Evolutionary conservation across 1,284 basidiomycete species (phyloP).

Genomic region (Fomitopsis betulina): DNA sequence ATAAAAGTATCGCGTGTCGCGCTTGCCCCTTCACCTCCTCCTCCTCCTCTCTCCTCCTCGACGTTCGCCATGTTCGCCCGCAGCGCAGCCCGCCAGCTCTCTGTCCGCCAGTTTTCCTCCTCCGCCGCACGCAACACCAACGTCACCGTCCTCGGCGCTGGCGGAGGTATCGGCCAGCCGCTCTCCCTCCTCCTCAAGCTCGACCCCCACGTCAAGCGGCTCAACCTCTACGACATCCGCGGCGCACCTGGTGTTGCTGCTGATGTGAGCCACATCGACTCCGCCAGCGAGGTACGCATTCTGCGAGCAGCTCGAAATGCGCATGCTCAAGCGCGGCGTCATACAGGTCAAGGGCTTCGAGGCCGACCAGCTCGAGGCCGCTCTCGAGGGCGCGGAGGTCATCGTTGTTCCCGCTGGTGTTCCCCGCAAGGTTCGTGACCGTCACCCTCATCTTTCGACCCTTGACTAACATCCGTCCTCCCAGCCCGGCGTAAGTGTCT

Average conservation of each 20-base stretch:
- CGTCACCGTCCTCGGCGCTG: slow-evolving; percentile 89
- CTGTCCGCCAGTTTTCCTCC: slow-evolving; percentile 73
- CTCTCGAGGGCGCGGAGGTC: slow-evolving; percentile 83
- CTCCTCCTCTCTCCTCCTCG: slow-evolving; percentile 10
- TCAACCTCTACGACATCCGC: slow-evolving; percentile 88
- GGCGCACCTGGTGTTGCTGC: slow-evolving; percentile 91
- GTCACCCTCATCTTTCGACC: slow-evolving; percentile 1
- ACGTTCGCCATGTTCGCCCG: slow-evolving; percentile 45
- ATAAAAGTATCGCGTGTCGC: not conserved
- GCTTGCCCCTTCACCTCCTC: slow-evolving; percentile 7
- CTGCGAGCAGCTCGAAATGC: slow-evolving; percentile 16
- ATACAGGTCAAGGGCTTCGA: slow-evolving; percentile 74
- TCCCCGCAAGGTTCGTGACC: slow-evolving; percentile 76
- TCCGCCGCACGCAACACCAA: slow-evolving; percentile 70
- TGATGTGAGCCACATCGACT: slow-evolving; percentile 93
- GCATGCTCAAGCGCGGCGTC: slow-evolving; percentile 1
- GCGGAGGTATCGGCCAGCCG: slow-evolving; percentile 91
- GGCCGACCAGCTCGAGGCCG: slow-evolving; percentile 81
- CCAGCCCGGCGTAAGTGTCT: slow-evolving; percentile 67
- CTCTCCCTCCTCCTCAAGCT: slow-evolving; percentile 86
- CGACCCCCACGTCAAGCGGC: slow-evolving; percentile 75
- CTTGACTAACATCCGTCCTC: slow-evolving; percentile 23
- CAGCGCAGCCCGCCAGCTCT: slow-evolving; percentile 43
- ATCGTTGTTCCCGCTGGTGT: slow-evolving; percentile 98
- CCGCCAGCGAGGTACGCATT: slow-evolving; percentile 66